Conservation (phyloP, 139 green algal genomes). For the Spirogloea muscicola region DNA sequence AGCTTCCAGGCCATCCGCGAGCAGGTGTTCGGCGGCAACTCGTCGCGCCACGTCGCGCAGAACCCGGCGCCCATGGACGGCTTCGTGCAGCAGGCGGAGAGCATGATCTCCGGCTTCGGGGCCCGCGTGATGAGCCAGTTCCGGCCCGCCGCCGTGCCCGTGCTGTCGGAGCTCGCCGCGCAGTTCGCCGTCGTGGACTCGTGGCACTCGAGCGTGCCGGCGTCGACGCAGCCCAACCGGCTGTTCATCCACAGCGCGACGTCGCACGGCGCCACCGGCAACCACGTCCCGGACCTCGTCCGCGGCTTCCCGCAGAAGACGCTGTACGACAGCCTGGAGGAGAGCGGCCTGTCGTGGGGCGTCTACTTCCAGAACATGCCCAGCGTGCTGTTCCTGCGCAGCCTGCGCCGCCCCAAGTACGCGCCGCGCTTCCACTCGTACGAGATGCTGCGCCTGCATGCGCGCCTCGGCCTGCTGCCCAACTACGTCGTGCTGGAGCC, state of each 20-base stretch:
- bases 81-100: conserved; percentile 37
- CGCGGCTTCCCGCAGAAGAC: conserved; percentile 32
- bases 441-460: conserved; percentile 18
- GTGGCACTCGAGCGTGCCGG: conserved; percentile 26
- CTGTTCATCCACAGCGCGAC: conserved; percentile 36
- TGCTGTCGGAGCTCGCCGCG: conserved; percentile 13
- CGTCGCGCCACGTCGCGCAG: not conserved
- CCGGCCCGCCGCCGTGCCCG: conserved; percentile 24
- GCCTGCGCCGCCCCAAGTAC: conserved; percentile 10
- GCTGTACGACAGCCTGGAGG: conserved; percentile 32
- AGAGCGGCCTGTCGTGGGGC: conserved; percentile 19
- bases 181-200: conserved; percentile 37
- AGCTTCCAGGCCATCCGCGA: conserved; percentile 36
- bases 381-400: conserved; percentile 19
- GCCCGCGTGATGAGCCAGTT: conserved; percentile 33
- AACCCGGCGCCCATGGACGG: conserved; percentile 22
- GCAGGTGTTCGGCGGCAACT: conserved; percentile 33
- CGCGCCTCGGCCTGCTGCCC: conserved; percentile 11
- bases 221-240: conserved; percentile 37
- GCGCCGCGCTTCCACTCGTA: conserved; percentile 36
- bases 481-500: conserved; percentile 35
- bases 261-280: conserved; percentile 28
- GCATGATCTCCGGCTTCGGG: conserved; percentile 13
- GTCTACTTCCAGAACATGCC: conserved; percentile 40
- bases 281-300: not conserved